phyloP scores from a whole-genome alignment of 2,329 filamentous ascomycete genomes.

The Xylariaceae sp. region DNA sequence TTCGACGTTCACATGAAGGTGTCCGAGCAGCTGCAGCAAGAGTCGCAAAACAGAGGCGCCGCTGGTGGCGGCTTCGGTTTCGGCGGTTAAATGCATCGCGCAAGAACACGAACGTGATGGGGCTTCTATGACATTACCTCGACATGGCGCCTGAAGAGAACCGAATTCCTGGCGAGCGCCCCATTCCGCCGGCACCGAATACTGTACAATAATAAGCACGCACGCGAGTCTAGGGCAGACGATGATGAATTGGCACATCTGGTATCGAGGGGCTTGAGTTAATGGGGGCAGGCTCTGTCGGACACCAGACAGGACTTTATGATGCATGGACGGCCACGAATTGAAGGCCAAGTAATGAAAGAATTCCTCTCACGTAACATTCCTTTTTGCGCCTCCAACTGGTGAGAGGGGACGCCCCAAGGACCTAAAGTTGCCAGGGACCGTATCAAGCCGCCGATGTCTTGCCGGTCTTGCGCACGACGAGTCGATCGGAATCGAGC shows the following conservation, averaged over 20 bases:
- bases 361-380: slow-evolving; percentile 11
- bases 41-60: slow-evolving; percentile 65
- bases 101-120: background rate
- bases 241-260: slow-evolving; percentile 10
- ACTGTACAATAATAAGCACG: slow-evolving; percentile 18
- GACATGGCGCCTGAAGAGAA: slow-evolving; percentile 4
- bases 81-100: slow-evolving; percentile 29
- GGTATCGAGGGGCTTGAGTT: slow-evolving; percentile 6
- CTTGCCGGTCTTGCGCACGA: background rate
- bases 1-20: slow-evolving; percentile 99
- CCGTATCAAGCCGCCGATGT: background rate
- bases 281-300: slow-evolving; percentile 1
- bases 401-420: background rate
- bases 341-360: slow-evolving; percentile 13
- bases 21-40: slow-evolving; percentile 89
- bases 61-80: slow-evolving; percentile 47
- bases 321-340: slow-evolving; percentile 7
- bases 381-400: background rate
- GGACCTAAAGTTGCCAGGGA: background rate
- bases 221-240: slow-evolving; percentile 7
- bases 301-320: slow-evolving; percentile 6
- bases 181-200: slow-evolving; percentile 10
- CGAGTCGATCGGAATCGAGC: no score
- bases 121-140: background rate
- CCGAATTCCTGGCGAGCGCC: background rate